Evolutionary conservation across 2,329 filamentous ascomycete species (phyloP), one percentile per base, ranked within the genome.

Genomic region (Seiridium unicorne): DNA sequence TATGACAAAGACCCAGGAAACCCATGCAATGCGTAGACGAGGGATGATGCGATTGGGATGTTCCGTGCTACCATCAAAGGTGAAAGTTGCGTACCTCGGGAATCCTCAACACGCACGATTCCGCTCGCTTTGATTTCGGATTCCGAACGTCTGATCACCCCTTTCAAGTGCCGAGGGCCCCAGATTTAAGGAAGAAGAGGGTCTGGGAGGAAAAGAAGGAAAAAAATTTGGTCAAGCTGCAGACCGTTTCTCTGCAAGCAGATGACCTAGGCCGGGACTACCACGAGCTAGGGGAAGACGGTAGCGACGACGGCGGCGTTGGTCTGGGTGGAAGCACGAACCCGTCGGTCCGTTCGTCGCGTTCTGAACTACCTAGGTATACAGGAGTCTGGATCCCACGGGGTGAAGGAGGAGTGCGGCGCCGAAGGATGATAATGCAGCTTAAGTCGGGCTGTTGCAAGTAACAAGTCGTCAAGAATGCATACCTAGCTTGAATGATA

Each of bases 1-100:
- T 58, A 64, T 66, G 60, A 63, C 63, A 60, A 26, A 66, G 44
- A 48, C 57, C 62, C 58, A 55, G 47, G 58, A 34, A 38, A 53
- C 53, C 53, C 36, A 57, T 57, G 54, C 54, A 57, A 57, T 57
- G 40, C 54, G 18, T 32, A 44, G 42, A 57, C 44, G 49, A 32
- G n/a, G 34, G 13, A 53, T 35, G 49, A 18, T 31, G 48, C 31
- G 4, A 35, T 8, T 3, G 49, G 31, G 31, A 11, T 26, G 31
- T 32, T 26, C 32, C 26, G 48, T 49, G 48, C 26, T 32, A 51
- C 9, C 18, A 38, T n/a, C 9, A 49, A 32, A 8, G 35, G 47
- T 11, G 32, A n/a, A 38, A 36, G 49, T 11, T 53, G 49, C 49
- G 49, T 36, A 53, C 49, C 49, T 53, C 11, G 34, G 18, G 38